These are phyloP conservation scores for Fusarium dlaminii DNA, from an alignment of 2,329 filamentous ascomycete species.

Conservation along the genomic window DNA sequence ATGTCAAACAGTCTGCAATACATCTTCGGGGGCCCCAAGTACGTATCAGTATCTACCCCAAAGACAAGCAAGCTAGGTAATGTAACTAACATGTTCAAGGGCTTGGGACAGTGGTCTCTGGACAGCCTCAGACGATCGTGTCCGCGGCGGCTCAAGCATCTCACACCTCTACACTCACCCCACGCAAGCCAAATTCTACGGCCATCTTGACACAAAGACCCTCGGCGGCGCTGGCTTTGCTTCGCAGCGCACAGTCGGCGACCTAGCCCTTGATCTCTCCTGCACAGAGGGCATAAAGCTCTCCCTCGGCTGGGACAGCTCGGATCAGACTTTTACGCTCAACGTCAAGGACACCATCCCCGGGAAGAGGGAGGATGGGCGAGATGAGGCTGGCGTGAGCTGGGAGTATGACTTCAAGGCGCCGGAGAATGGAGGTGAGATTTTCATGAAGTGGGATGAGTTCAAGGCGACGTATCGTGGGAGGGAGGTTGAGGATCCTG, in stretches of 20 bases:
- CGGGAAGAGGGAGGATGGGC: slow-evolving; percentile 65
- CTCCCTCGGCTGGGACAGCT: slow-evolving; percentile 61
- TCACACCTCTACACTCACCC: slow-evolving; percentile 56
- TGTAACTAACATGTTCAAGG: slow-evolving; percentile 41
- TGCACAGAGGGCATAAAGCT: slow-evolving; percentile 69
- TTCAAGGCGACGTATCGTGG: slow-evolving; percentile 81
- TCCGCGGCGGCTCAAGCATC: slow-evolving; percentile 76
- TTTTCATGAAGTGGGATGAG: slow-evolving; percentile 70
- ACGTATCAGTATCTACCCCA: not conserved
- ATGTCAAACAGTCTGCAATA: slow-evolving; percentile 39
- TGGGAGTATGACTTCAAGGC: slow-evolving; percentile 77
- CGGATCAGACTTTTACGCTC: slow-evolving; percentile 74
- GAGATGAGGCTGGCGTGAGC: slow-evolving; percentile 76
- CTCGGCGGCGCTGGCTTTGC: slow-evolving; percentile 86
- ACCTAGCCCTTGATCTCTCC: slow-evolving; percentile 70
- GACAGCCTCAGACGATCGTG: slow-evolving; percentile 77
- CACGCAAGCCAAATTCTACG: slow-evolving; percentile 68
- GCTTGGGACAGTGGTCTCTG: slow-evolving; percentile 69
- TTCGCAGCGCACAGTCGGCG: slow-evolving; percentile 74
- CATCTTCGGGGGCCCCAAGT: slow-evolving; percentile 55
- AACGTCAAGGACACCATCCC: slow-evolving; percentile 77
- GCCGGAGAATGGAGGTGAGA: slow-evolving; percentile 40
- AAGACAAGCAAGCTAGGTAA: not conserved
- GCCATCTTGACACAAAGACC: slow-evolving; percentile 75
- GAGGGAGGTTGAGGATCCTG: slow-evolving; percentile 67